phyloP scores from a whole-genome alignment of 1,284 basidiomycete species.

The Naganishia albida region DNA sequence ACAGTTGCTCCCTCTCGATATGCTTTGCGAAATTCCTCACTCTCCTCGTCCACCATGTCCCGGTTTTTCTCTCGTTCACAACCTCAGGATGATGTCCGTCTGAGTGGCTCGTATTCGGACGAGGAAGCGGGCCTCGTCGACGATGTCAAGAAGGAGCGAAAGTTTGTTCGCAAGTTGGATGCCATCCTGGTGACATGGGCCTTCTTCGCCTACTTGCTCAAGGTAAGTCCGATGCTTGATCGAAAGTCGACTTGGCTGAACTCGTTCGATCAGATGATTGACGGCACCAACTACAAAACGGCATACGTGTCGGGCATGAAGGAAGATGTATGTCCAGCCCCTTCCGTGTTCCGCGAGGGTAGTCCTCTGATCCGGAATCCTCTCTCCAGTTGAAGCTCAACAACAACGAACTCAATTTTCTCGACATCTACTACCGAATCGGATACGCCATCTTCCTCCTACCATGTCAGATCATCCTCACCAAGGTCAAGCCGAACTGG shows the following conservation, averaged over 20 bases:
- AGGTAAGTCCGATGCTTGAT: background rate
- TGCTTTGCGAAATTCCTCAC: too few species aligned
- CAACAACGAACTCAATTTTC: constrained; percentile 66
- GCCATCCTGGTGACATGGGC: constrained; percentile 41
- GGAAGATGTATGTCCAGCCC: constrained; percentile 61
- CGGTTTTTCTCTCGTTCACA: too few species aligned
- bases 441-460: constrained; percentile 37
- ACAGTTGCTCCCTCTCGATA: too few species aligned
- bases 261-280: constrained; percentile 39
- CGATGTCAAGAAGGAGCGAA: constrained; percentile 28
- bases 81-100: too few species aligned
- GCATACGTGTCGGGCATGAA: constrained; percentile 73
- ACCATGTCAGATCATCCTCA: constrained; percentile 39
- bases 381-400: constrained; percentile 24
- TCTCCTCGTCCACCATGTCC: too few species aligned
- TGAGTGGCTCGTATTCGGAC: too few species aligned
- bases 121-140: too few species aligned
- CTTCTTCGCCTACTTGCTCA: constrained; percentile 36
- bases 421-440: constrained; percentile 46
- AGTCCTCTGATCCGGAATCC: background rate
- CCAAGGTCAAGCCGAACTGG: constrained; percentile 32
- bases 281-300: constrained; percentile 41
- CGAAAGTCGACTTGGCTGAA: constrained; percentile 22
- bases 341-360: constrained; percentile 41
- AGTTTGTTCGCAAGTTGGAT: constrained; percentile 47